A percentile compares a stretch with the other conserved stretches of the same genome.
phyloP scores from a whole-genome alignment of 2,329 filamentous ascomycete genomes.

The Cercospora sesami region DNA sequence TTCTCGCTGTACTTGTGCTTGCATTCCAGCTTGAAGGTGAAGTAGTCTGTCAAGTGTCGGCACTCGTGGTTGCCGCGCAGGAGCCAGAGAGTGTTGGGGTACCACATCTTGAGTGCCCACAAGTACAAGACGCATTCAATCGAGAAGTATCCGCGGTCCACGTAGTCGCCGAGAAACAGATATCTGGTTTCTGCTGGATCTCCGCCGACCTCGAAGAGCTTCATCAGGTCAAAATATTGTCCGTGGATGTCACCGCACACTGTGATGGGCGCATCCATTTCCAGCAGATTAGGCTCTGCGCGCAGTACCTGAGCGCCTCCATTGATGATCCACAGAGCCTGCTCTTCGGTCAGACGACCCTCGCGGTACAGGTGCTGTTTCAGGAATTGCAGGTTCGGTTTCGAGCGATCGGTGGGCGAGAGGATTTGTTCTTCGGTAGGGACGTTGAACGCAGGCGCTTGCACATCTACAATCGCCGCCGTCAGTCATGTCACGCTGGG shows the following conservation, averaged over 20 bases:
- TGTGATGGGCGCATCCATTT: slow-evolving; percentile 99
- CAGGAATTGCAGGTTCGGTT: slow-evolving; percentile 89
- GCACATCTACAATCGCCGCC: slow-evolving; percentile 68
- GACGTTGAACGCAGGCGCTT: slow-evolving; percentile 90
- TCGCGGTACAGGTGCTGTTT: slow-evolving; percentile 99
- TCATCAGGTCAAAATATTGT: slow-evolving; percentile 99
- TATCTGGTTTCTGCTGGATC: slow-evolving; percentile 96
- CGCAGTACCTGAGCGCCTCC: slow-evolving; percentile 84
- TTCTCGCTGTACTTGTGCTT: slow-evolving; percentile 99
- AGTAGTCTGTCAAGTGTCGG: slow-evolving; percentile 98
- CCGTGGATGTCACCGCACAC: slow-evolving; percentile 98
- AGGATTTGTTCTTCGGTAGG: slow-evolving; percentile 95
- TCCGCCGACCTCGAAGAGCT: slow-evolving; percentile 96
- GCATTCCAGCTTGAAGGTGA: slow-evolving; percentile 99
- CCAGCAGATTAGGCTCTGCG: slow-evolving; percentile 88
- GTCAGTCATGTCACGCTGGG: slow-evolving; percentile 22
- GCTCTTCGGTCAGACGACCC: slow-evolving; percentile 93
- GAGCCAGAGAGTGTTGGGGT: slow-evolving; percentile 94
- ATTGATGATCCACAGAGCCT: slow-evolving; percentile 92
- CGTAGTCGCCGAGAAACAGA: slow-evolving; percentile 95
- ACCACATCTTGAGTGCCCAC: slow-evolving; percentile 98
- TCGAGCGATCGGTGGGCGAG: slow-evolving; percentile 77
- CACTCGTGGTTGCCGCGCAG: slow-evolving; percentile 98
- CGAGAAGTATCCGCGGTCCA: slow-evolving; percentile 97
- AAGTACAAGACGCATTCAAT: slow-evolving; percentile 99